These are phyloP conservation scores for Pugionium cornutum DNA, from an alignment of 345 rosid genomes.

Conservation along the genomic window DNA sequence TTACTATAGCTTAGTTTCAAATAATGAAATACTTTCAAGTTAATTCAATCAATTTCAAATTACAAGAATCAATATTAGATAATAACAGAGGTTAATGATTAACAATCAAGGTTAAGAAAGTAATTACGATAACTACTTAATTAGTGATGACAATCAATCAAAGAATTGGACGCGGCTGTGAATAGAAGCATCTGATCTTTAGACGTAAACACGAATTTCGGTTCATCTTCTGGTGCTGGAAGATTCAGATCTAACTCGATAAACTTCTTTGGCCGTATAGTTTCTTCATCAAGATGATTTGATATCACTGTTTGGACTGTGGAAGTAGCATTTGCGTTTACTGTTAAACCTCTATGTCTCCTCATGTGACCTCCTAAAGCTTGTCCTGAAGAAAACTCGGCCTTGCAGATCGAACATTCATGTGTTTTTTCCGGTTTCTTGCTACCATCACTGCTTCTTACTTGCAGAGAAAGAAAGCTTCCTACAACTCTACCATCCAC, in stretches of 20 bases:
- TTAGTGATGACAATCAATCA: conserved; percentile 87
- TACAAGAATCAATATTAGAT: conserved; percentile 30
- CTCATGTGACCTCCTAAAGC: conserved; percentile 98
- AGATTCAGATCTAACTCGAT: conserved; percentile 79
- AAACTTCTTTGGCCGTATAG: conserved; percentile 39
- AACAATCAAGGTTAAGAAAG: conserved; percentile 23
- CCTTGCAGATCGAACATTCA: conserved; percentile 81
- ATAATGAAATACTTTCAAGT: conserved; percentile 32
- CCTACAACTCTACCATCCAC: conserved; percentile 28
- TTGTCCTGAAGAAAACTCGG: conserved; percentile 85
- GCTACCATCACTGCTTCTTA: conserved; percentile 31
- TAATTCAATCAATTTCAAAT: conserved; percentile 38
- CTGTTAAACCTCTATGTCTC: conserved; percentile 58
- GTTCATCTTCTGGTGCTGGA: conserved; percentile 86
- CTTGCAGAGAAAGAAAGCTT: conserved; percentile 58
- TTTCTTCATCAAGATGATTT: conserved; percentile 38
- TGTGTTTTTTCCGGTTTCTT: conserved; percentile 52
- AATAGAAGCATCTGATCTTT: conserved; percentile 61
- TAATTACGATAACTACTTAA: conserved; percentile 34
- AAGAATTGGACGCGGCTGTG: conserved; percentile 57
- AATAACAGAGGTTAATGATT: conserved; percentile 29
- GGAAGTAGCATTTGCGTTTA: conserved; percentile 29
- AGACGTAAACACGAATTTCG: conserved; percentile 50
- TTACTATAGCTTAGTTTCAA: neutral
- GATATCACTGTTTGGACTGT: conserved; percentile 19